phyloP scores from a whole-genome alignment of 345 rosid species.

The Eucalyptus sideroxylon region DNA sequence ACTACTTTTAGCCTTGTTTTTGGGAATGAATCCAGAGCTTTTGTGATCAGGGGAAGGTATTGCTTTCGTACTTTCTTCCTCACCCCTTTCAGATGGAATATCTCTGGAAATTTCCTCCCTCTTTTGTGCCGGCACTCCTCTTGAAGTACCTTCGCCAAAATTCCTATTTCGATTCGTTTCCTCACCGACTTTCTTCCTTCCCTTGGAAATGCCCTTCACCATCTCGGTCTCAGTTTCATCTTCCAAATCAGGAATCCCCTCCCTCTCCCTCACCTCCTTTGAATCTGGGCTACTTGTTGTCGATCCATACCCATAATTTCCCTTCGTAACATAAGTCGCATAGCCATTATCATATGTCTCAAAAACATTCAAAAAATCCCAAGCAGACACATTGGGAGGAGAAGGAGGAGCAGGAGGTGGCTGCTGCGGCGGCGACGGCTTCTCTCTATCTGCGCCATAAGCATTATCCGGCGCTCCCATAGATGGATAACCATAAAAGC shows the following conservation, averaged over 20 bases:
- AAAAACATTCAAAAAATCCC: constrained; percentile 83
- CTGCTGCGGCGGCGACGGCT: constrained; percentile 4
- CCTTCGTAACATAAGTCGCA: constrained; percentile 6
- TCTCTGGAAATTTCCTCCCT: constrained; percentile 13
- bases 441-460: not conserved
- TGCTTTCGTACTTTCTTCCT: not conserved
- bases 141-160: constrained; percentile 64
- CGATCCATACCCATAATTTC: constrained; percentile 32
- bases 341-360: constrained; percentile 36
- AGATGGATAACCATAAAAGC: constrained; percentile 35
- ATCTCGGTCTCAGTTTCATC: constrained; percentile 75
- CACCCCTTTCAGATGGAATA: constrained; percentile 7
- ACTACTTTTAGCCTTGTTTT: constrained; percentile 15
- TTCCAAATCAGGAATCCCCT: constrained; percentile 96
- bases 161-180: constrained; percentile 14
- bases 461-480: constrained; percentile 18
- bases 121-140: constrained; percentile 26
- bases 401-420: constrained; percentile 62
- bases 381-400: constrained; percentile 57
- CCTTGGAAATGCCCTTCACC: constrained; percentile 21
- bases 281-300: constrained; percentile 73
- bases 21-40: constrained; percentile 6
- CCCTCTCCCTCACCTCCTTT: constrained; percentile 84
- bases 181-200: constrained; percentile 18
- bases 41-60: not conserved